Base-by-base conservation (phyloP, 31 red algal species). In the Odonthalia washingtoniensis region DNA sequence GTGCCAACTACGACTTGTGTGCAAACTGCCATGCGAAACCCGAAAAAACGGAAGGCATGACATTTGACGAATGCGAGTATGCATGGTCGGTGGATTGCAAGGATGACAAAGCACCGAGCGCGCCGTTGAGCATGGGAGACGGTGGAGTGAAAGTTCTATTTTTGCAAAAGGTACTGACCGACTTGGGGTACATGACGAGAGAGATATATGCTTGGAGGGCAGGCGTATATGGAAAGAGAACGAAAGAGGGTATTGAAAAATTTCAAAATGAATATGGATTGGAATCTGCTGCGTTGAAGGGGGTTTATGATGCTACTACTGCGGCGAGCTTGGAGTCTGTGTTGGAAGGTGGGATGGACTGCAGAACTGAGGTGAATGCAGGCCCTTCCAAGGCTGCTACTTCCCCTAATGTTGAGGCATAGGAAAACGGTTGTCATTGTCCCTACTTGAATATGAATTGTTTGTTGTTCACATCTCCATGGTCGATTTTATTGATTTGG, bases 231-330 rank as follows among this genome's bases (percentile, higher is more conserved):
- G 92, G 92, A 31, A 85, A 81, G 37, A 46, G 67, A n/a, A 94
- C 92, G 26, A 66, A 70, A 33, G 30, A n/a, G 0, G 92, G 85
- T 31, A 79, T 94, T 32, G 46, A n/a, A 41, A 52, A 73, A 43
- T 85, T 89, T 17, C 92, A 94, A 63, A 64, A 81, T 33, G 92
- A 85, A 43, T 79, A 79, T 67, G 79, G 85, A 38, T 74, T 94
- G 36, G 63, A 40, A 3, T 35, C 32, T 40, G 67, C 44, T 16
- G 81, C 72, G 35, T 45, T 85, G 66, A 32, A 45, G 17, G 92
- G 92, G 26, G 81, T 89, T 6, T 94, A 94, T 43, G 92, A 94
- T 57, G 86, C 65, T 39, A 89, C 74, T 14, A 94, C 92, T 14
- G 85, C 85, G 27, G 92, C 81, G 16, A 84, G 75, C 36, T 14